These are phyloP conservation scores for Symmetrospora coprosmae DNA, from an alignment of 768 basidiomycete genomes.

Conservation along the genomic window DNA sequence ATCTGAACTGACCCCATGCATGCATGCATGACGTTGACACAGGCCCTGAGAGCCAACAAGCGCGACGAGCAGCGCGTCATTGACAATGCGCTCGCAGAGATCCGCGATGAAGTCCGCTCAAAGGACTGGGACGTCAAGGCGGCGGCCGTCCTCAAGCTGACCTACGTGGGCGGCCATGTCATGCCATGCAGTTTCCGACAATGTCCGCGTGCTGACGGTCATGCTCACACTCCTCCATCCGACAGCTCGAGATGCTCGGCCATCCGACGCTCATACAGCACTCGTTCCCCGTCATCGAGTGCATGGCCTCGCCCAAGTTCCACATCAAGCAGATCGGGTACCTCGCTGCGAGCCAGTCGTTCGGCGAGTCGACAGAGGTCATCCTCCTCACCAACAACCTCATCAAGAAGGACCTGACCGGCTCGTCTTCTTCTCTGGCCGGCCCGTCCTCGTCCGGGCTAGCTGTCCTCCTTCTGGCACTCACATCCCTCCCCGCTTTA, in stretches of 20 bases:
- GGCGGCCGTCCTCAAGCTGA: slow-evolving; percentile 83
- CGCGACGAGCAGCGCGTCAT: slow-evolving; percentile 84
- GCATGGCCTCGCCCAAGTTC: slow-evolving; percentile 83
- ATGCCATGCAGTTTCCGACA: too few species aligned
- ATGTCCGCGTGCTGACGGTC: background rate
- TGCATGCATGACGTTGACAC: too few species aligned
- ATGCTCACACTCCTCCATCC: slow-evolving; percentile 15
- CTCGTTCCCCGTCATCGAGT: slow-evolving; percentile 90
- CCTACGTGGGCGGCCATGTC: slow-evolving; percentile 59
- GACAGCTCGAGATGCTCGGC: slow-evolving; percentile 92
- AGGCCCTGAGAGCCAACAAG: slow-evolving; percentile 90
- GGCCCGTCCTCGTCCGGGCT: slow-evolving; percentile 28
- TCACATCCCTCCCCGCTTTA: slow-evolving; percentile 35
- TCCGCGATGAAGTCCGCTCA: slow-evolving; percentile 71
- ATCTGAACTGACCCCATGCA: slow-evolving; percentile 87
- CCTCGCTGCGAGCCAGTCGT: slow-evolving; percentile 80
- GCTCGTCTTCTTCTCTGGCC: background rate
- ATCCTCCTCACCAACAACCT: slow-evolving; percentile 93
- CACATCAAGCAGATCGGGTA: slow-evolving; percentile 94
- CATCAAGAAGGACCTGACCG: slow-evolving; percentile 58
- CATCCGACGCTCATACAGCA: slow-evolving; percentile 82
- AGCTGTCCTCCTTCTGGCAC: slow-evolving; percentile 33
- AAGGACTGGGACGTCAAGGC: slow-evolving; percentile 97
- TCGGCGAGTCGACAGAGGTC: slow-evolving; percentile 85
- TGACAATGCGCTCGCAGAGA: slow-evolving; percentile 82